Base-by-base conservation (phyloP, 140 eudicot genomes). In the Erigeron philadelphicus region DNA sequence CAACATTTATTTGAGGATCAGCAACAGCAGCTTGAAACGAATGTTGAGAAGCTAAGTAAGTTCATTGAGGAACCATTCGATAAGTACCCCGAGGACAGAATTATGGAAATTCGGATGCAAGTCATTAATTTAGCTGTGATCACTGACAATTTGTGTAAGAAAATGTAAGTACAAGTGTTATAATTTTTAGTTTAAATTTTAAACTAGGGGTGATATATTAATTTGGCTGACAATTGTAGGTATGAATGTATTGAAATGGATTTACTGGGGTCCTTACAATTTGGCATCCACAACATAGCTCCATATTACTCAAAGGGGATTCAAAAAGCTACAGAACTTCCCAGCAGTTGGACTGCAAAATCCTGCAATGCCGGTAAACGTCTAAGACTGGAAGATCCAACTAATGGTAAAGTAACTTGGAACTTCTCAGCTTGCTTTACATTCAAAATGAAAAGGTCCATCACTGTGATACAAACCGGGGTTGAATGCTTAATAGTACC, bases 1-100 rank as follows among this genome's bases (percentile, higher is more conserved):
- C 97, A 90, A 74, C 79, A 90, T 82, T 79, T 90, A 43, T 90
- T 90, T 47, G 97, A 90, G 84, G 97, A 88, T 83, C 97, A 87
- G 75, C 97, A 90, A 71, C 96, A 90, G 80, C 96, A 90, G 75
- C 95, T 90, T 21, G 97, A 90, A 80, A 82, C 85, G 4, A 90
- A 83, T 61, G 87, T 90, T 67, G 97, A 90, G 83, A 88, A 88
- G 80, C 74, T 90, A 15, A 85, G 94, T 0, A 90, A 85, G 74
- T 80, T 73, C 71, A 71, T 90, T 16, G 97, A 85, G 89, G 96
- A 88, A 82, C 97, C 94, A 55, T 85, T 90, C 70, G 88, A 88
- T 71, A 68, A 75, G 56, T 87, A 81, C 55, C 9, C 71, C 4
- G 95, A 81, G 55, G 81, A 80, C 9, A 72, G 61, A 72, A 64